Evolutionary conservation across 2,329 filamentous ascomycete genomes (phyloP).

Genomic region (Calycina herbarum): DNA sequence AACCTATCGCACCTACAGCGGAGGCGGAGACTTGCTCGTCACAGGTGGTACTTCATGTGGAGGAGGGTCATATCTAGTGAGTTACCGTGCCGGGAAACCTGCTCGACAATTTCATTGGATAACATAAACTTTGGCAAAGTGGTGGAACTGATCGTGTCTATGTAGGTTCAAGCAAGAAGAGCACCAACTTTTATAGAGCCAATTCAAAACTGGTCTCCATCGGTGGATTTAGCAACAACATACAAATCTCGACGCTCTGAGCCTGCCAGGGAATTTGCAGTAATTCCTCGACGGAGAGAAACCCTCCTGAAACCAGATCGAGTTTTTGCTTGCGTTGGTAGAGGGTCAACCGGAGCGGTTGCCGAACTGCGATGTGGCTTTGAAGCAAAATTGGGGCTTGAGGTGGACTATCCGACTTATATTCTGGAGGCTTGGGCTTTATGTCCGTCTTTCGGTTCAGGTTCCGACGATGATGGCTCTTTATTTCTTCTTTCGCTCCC

Average conservation of each 20-base stretch:
- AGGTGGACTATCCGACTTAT: slow-evolving; percentile 51
- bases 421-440: slow-evolving; percentile 58
- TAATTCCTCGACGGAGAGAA: slow-evolving; percentile 14
- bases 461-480: slow-evolving; percentile 21
- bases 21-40: slow-evolving; percentile 60
- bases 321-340: slow-evolving; percentile 67
- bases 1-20: slow-evolving; percentile 55
- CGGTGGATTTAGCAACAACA: slow-evolving; percentile 45
- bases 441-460: slow-evolving; percentile 18
- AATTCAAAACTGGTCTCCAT: slow-evolving; percentile 62
- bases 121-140: neutral
- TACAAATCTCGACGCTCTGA: slow-evolving; percentile 35
- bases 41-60: slow-evolving; percentile 65
- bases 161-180: slow-evolving; percentile 55
- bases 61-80: slow-evolving; percentile 64
- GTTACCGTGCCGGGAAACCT: slow-evolving; percentile 15
- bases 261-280: slow-evolving; percentile 11
- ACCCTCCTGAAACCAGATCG: slow-evolving; percentile 47
- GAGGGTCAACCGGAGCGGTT: slow-evolving; percentile 61
- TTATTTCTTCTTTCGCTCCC: slow-evolving; percentile 34
- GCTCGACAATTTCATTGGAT: neutral
- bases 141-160: slow-evolving; percentile 4
- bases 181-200: slow-evolving; percentile 54
- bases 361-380: slow-evolving; percentile 70
- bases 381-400: slow-evolving; percentile 64